Conservation (phyloP, 805 yeast genomes). For the Saccharomycopsis selenospora region DNA sequence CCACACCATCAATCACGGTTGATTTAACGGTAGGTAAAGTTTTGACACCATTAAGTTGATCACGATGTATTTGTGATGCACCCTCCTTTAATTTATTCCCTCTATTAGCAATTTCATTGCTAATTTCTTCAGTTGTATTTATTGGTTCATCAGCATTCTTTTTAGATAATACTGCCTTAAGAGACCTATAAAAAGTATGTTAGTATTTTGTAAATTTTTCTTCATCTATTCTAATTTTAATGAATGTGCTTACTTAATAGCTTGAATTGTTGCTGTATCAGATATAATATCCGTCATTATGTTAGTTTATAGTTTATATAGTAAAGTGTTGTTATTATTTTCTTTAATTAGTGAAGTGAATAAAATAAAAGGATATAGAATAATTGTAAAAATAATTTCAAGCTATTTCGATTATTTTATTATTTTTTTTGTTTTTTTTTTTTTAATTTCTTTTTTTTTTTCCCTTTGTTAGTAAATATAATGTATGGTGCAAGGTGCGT, state of each 20-base stretch:
- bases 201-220: not conserved
- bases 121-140: not conserved
- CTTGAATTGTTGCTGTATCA: conserved; percentile 6
- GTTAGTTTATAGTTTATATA: not conserved
- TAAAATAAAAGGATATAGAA: not conserved
- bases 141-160: conserved; percentile 8
- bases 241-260: conserved; percentile 6
- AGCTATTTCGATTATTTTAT: not conserved
- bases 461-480: no score
- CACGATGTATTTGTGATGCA: conserved; percentile 40
- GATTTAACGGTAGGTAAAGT: conserved; percentile 8
- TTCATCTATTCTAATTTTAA: not conserved
- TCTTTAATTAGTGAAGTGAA: no score
- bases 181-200: conserved; percentile 2
- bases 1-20: conserved; percentile 27
- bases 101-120: conserved; percentile 40
- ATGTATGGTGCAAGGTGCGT: no score
- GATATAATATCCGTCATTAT: conserved; percentile 23
- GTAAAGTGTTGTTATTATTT: no score
- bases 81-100: conserved; percentile 52
- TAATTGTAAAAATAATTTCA: not conserved
- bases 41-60: conserved; percentile 32
- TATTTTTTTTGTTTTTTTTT: not conserved
- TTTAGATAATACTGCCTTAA: conserved; percentile 1
- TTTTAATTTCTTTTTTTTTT: not conserved